phyloP scores from a whole-genome alignment of 129 eudicot species.

The Flaveria brownii region DNA sequence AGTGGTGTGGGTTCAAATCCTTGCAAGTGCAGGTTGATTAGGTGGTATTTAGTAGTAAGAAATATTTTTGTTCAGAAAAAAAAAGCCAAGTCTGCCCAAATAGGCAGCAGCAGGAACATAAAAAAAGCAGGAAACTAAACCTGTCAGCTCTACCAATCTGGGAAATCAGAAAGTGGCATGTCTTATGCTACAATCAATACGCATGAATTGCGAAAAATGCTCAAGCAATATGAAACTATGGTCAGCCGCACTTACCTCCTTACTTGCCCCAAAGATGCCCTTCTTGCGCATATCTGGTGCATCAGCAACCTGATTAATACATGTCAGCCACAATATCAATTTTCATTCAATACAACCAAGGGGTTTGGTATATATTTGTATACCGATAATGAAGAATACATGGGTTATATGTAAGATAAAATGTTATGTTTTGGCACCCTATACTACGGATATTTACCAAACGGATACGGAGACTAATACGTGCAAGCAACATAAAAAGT shows the following conservation, averaged over 20 bases:
- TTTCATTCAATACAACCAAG: not conserved
- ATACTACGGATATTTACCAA: not conserved
- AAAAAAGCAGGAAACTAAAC: not conserved
- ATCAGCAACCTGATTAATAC: conserved; percentile 69
- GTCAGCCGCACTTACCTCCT: conserved; percentile 60
- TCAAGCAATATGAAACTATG: not conserved
- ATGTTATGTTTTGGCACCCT: not conserved
- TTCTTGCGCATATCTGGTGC: conserved; percentile 87
- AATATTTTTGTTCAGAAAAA: too few relatives aligned
- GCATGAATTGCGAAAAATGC: not conserved
- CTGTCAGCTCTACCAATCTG: not conserved
- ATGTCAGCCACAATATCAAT: not conserved
- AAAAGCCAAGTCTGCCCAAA: too few relatives aligned
- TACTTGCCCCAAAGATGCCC: conserved; percentile 86
- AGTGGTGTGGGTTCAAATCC: too few relatives aligned
- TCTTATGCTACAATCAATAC: not conserved
- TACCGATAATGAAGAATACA: not conserved
- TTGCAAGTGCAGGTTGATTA: too few relatives aligned
- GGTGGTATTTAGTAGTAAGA: too few relatives aligned
- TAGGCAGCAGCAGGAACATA: not conserved
- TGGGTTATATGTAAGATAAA: not conserved
- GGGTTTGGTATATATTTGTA: not conserved
- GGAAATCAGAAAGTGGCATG: not conserved
- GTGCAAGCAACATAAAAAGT: not conserved
- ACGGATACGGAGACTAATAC: not conserved